Conservation (phyloP, 371 early-diverging fungal species). For the Capniomyces stellatus region DNA sequence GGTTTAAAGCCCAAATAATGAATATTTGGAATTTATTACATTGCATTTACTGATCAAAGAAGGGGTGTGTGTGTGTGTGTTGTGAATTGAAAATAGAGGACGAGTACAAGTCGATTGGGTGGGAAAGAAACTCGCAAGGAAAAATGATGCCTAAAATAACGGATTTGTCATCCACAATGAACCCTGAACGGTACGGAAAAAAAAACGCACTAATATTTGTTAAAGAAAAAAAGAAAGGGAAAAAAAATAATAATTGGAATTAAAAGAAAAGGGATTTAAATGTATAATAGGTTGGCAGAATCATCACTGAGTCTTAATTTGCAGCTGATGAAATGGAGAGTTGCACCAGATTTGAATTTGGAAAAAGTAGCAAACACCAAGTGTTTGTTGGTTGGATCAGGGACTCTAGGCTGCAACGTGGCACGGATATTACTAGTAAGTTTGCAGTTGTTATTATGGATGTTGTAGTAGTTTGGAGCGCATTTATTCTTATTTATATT, state of each 20-base stretch:
- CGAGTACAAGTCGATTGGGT: constrained; percentile 39
- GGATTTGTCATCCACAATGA: constrained; percentile 71
- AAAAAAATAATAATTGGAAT: too few species aligned
- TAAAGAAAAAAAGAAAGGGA: too few species aligned
- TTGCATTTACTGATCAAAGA: too few species aligned
- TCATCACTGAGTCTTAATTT: constrained; percentile 82
- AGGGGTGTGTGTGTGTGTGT: too few species aligned
- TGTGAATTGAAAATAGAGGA: too few species aligned
- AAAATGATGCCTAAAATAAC: constrained; percentile 67
- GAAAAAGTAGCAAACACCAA: constrained; percentile 53
- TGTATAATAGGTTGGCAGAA: constrained; percentile 39
- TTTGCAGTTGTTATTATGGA: too few species aligned
- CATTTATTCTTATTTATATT: too few species aligned
- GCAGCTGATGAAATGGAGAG: constrained; percentile 89
- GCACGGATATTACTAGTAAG: constrained; percentile 32
- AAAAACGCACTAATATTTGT: neutral
- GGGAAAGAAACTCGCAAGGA: constrained; percentile 72
- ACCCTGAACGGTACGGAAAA: constrained; percentile 30
- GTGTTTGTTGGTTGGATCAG: constrained; percentile 78
- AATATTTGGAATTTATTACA: too few species aligned
- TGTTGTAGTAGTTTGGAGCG: too few species aligned
- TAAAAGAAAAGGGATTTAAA: too few species aligned
- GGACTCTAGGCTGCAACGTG: constrained; percentile 91
- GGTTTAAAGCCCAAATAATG: too few species aligned
- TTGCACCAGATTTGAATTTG: constrained; percentile 66